Base-by-base conservation (phyloP, 148 eudicot species). In the Hydrangea macrophylla region DNA sequence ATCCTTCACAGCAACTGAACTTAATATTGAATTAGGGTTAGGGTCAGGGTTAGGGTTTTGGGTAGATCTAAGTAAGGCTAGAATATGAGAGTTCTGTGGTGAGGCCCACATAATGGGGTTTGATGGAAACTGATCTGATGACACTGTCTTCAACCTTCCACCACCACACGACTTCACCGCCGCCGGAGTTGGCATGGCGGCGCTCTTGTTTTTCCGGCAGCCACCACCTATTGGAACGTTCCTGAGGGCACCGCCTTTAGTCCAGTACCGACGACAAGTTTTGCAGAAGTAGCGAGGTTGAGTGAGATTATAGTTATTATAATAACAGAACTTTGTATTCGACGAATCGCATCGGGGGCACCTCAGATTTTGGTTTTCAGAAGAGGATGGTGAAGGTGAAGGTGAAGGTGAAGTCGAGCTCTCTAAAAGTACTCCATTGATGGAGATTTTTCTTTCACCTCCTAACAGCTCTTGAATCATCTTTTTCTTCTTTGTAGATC, bases 241-340 rank as follows among this genome's bases (percentile, higher is more conserved):
- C 7, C 94, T 80, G 33, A 89, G 84, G 24, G 95, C 89, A 1
- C 95, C 95, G 0, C 91, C 96, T 68, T 86, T 89, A 4, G 96
- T 89, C 96, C 96, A 89, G 63, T 89, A 86, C 26, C 96, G 79
- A 28, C 92, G 81, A 66, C 96, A 89, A 1, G 92, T 86, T 81
- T 89, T 89, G 78, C 96, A 89, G 74, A 89, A 89, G 75, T 89
- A 92, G 37, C 96, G 86, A 0, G 96, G 96, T 64, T 89, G 96
- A 15, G 96, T 86, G 75, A 89, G 89, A 84, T 86, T 89, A 85
- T 89, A 89, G 86, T 89, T 89, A 86, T 89, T 89, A 85, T 89
- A 89, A 88, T 89, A 89, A 45, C 96, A 89, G 65, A 89, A 89
- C 78, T 89, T 89, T 12, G 96, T 89, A 84, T 89, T 89, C 9